Percentiles rank a stretch among this genome's conserved stretches.
phyloP scores from a whole-genome alignment of 1,284 basidiomycete genomes.

The Ustilago hordei region DNA sequence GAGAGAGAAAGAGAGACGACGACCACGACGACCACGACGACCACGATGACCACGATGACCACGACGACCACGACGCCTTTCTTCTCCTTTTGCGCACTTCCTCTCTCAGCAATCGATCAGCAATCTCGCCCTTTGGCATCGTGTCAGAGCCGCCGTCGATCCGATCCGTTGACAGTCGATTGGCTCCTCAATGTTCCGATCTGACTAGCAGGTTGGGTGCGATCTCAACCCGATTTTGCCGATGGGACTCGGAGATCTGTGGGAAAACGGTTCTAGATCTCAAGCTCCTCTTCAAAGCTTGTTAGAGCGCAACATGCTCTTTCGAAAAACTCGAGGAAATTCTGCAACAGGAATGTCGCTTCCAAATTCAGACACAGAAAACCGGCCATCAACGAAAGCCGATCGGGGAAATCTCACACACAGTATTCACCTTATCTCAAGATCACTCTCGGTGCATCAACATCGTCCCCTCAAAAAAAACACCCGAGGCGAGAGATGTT shows the following conservation, averaged over 20 bases:
- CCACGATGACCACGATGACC: no score
- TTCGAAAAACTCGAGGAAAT: background rate
- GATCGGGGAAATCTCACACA: background rate
- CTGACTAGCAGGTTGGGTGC: no score
- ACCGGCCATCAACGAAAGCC: background rate
- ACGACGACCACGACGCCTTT: no score
- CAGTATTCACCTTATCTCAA: background rate
- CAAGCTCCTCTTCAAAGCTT: background rate
- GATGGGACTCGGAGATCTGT: no score
- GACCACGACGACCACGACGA: no score
- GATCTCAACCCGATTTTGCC: no score
- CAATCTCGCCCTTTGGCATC: no score
- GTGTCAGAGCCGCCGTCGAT: background rate
- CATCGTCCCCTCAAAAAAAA: background rate
- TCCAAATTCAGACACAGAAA: background rate
- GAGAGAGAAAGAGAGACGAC: background rate
- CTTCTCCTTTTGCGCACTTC: background rate
- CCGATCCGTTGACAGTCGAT: background rate
- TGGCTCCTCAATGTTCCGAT: no score
- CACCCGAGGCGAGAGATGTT: background rate
- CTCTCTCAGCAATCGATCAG: conserved; percentile 9
- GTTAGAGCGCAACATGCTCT: background rate
- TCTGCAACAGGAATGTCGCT: background rate
- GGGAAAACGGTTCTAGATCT: no score
- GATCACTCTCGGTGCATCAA: background rate